Evolutionary conservation across 2,329 filamentous ascomycete species (phyloP).

Genomic region (Epichloe elymi): DNA sequence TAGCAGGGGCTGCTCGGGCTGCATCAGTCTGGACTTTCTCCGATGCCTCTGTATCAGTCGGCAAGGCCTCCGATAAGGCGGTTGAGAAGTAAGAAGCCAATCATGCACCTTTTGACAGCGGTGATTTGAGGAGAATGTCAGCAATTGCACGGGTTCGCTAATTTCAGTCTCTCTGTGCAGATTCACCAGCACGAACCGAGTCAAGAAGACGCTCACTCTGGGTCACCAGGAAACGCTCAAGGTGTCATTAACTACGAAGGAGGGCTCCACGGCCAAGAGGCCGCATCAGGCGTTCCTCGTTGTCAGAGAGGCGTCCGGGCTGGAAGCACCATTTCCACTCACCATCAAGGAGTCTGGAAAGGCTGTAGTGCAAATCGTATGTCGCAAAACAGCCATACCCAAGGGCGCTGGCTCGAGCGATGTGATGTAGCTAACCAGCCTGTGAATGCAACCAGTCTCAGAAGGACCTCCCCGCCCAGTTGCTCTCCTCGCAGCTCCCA

Average conservation of each 20-base stretch:
- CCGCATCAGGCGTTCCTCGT: conserved; percentile 92
- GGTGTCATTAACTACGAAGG: conserved; percentile 67
- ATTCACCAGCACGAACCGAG: conserved; percentile 43
- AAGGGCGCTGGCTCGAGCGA: not conserved
- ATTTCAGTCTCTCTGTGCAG: conserved; percentile 23
- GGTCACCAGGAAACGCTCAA: conserved; percentile 63
- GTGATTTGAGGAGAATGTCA: not conserved
- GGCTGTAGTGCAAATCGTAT: conserved; percentile 70
- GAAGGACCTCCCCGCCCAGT: conserved; percentile 76
- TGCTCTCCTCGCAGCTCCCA: conserved; percentile 53
- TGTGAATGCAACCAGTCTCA: conserved; percentile 47
- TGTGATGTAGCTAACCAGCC: not conserved
- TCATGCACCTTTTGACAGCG: not conserved
- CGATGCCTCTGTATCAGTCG: conserved; percentile 55
- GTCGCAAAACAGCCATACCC: conserved; percentile 19
- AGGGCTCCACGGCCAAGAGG: conserved; percentile 64
- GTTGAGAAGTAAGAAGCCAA: conserved; percentile 50
- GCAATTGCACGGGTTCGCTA: not conserved
- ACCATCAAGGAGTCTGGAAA: conserved; percentile 80
- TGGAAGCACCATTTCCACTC: conserved; percentile 81
- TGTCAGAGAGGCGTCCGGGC: conserved; percentile 60
- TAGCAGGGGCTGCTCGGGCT: conserved; percentile 37
- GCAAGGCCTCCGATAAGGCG: conserved; percentile 48
- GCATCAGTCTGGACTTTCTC: conserved; percentile 59
- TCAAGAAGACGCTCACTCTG: conserved; percentile 52